Conservation (phyloP, 1,284 basidiomycete species). For the Abortiporus biennis region DNA sequence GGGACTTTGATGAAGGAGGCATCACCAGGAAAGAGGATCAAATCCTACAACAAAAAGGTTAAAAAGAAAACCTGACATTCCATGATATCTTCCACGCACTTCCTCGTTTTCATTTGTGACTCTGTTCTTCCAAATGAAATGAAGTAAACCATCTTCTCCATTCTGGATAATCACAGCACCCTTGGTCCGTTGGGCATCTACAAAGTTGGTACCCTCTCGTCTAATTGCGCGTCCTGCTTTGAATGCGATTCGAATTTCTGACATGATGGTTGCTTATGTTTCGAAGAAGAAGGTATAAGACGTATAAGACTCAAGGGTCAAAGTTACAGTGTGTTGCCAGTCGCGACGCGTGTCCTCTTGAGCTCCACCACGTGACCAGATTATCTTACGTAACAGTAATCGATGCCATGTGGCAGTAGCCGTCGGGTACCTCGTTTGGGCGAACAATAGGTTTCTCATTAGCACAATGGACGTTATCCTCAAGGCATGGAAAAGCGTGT, state of each 20-base stretch:
- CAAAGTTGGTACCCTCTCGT: conserved; percentile 55
- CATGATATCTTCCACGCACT: conserved; percentile 26
- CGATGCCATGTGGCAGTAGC: no score
- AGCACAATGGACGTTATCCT: no score
- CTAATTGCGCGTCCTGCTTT: conserved; percentile 76
- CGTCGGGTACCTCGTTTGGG: no score
- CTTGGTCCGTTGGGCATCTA: conserved; percentile 63
- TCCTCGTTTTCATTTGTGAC: conserved; percentile 53
- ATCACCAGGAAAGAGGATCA: conserved; percentile 75
- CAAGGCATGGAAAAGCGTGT: no score
- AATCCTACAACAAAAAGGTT: no score
- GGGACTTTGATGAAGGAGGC: conserved; percentile 68
- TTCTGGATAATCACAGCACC: conserved; percentile 63
- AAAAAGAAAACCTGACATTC: no score
- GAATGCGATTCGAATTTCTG: conserved; percentile 55
- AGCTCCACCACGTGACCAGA: no score
- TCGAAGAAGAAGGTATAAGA: conserved; percentile 10
- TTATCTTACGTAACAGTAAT: no score
- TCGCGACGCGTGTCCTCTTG: conserved; percentile 4
- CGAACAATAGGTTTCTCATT: no score
- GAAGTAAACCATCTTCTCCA: conserved; percentile 68
- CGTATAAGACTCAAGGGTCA: neutral
- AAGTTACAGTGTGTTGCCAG: no score
- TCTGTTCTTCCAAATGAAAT: conserved; percentile 74
- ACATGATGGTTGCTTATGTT: conserved; percentile 17